Evolutionary conservation across 768 basidiomycete species (phyloP).

Genomic region (Boletus reticuloceps): DNA sequence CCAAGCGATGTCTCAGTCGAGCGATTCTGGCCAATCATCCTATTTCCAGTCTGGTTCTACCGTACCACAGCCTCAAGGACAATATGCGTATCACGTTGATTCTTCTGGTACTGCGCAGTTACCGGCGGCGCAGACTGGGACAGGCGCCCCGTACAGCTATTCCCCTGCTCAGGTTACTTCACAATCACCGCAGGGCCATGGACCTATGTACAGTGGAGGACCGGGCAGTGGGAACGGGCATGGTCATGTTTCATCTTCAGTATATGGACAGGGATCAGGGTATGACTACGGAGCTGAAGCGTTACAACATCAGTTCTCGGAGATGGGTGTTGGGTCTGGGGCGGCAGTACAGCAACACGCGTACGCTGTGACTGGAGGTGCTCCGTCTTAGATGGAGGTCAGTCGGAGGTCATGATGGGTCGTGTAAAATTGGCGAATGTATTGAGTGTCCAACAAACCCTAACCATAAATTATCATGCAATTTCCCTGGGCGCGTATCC

Average conservation of each 20-base stretch:
- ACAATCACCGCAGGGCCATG: constrained; percentile 16
- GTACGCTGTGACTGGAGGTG: constrained; percentile 19
- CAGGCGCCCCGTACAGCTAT: constrained; percentile 18
- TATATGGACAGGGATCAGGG: constrained; percentile 17
- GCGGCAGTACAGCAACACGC: constrained; percentile 20
- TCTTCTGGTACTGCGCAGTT: neutral
- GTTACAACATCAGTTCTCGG: constrained; percentile 32
- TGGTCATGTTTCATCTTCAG: constrained; percentile 16
- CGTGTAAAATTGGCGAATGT: neutral
- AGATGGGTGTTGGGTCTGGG: constrained; percentile 26
- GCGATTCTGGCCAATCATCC: constrained; percentile 6
- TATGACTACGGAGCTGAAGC: constrained; percentile 24
- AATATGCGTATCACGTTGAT: constrained; percentile 15
- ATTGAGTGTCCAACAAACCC: constrained; percentile 8
- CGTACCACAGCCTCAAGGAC: constrained; percentile 15
- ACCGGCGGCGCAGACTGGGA: constrained; percentile 1
- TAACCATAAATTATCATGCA: constrained; percentile 15
- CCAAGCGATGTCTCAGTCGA: constrained; percentile 16
- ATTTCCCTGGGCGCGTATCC: neutral
- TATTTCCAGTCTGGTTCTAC: constrained; percentile 10
- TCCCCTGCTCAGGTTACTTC: constrained; percentile 7
- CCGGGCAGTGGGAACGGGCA: constrained; percentile 24
- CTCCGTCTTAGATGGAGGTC: constrained; percentile 10
- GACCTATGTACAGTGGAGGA: constrained; percentile 17
- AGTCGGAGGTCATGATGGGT: neutral